phyloP scores from a whole-genome alignment of 805 yeast species.

The Yarrowia yakushimensis region DNA sequence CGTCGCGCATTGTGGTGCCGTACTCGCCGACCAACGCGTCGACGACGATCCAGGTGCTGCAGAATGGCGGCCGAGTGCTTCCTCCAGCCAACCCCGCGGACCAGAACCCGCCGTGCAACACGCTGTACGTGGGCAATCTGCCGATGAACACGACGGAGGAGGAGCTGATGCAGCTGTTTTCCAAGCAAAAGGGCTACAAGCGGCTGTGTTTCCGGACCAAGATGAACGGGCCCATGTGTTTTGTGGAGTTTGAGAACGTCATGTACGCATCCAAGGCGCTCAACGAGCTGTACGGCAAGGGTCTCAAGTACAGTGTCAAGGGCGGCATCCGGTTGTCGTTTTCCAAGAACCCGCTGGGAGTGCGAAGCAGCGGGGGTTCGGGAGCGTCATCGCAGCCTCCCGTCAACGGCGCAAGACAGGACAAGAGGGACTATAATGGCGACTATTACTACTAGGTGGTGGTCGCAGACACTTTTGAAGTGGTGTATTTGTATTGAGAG shows the following conservation, averaged over 20 bases:
- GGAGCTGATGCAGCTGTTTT: constrained; percentile 80
- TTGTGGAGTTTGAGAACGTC: constrained; percentile 97
- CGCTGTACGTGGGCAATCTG: constrained; percentile 91
- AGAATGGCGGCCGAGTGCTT: constrained; percentile 41
- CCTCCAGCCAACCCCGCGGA: constrained; percentile 91
- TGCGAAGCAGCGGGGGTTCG: constrained; percentile 54
- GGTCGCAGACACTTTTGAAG: not conserved
- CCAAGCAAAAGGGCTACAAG: constrained; percentile 89
- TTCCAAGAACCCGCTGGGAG: constrained; percentile 95
- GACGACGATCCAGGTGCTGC: constrained; percentile 39
- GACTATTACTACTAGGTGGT: constrained; percentile 2
- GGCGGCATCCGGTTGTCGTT: constrained; percentile 94
- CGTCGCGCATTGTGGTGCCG: constrained; percentile 34
- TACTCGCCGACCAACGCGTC: constrained; percentile 36
- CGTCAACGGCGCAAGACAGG: constrained; percentile 1
- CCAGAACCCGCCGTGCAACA: constrained; percentile 98
- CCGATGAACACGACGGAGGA: constrained; percentile 97
- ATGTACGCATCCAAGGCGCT: constrained; percentile 88
- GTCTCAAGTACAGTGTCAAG: constrained; percentile 80
- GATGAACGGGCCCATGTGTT: constrained; percentile 93
- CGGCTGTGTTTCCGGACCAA: constrained; percentile 88
- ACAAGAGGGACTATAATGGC: constrained; percentile 18
- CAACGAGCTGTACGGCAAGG: constrained; percentile 90
- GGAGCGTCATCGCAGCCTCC: not conserved
- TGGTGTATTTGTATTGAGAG: constrained; percentile 25